Base-by-base conservation (phyloP, 2,329 filamentous ascomycete species). In the Pyrenophora teres region DNA sequence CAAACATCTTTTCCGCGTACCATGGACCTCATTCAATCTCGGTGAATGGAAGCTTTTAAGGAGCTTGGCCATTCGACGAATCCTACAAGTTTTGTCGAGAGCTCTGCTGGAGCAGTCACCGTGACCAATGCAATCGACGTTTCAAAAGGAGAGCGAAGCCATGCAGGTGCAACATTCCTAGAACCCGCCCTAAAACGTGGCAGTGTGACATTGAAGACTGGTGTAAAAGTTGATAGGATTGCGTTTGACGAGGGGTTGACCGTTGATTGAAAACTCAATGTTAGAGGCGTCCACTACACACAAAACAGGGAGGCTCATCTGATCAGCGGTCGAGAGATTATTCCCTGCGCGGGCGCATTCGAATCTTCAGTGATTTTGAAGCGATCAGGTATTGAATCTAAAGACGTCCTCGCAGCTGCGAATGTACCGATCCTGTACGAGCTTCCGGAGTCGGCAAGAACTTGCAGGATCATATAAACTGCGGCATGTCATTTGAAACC, bases 401-500 rank as follows among this genome's bases (percentile, higher is more conserved):
- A 74, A 0, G 69, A 78, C 0, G 55, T 84, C 2, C 75, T 87
- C 1, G 50, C 74, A 10, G 73, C 75, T 31, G 78, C 81, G 55
- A 71, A 75, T 6, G 83, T 87, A 55, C 65, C 75, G 1, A 67
- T 81, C 0, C 53, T 85, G 13, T 75, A 79, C 5, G 76, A 86
- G 54, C 80, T 84, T 1, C 78, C 80, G 81, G 85, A 18, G 84
- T 88, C 1, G 86, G 85, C 1, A 80, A 80, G 51, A 84, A 87
- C 67, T 74, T 88, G 7, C 78, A 85, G 35, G 85, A 88, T 60
- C 84, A 86, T 40, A 37, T 60, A 2, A 60, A 60, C 16, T 58
- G 54, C 19, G 33, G 57, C 21, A 33, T 64, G 10, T 59, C 59
- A 9, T 51, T 30, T 27, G 59, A 62, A 38, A 48, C 48, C 15